Base-by-base conservation (phyloP, 371 early-diverging fungal species). In the Apophysomyces sp. region DNA sequence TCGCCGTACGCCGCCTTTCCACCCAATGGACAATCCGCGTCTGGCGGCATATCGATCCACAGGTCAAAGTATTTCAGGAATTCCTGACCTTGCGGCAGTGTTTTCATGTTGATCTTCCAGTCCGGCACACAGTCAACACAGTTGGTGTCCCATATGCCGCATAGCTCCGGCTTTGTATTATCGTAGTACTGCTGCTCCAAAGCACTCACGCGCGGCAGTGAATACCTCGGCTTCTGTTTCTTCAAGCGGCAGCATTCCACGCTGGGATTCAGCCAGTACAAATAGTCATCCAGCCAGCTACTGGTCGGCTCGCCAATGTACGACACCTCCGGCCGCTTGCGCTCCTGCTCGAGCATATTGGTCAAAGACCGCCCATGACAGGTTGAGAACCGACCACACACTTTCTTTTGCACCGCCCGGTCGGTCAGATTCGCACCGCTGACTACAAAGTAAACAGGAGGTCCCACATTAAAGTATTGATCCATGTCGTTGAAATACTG, bases 391-490 rank as follows among this genome's bases (percentile, higher is more conserved):
- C 87, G 73, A 26, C 87, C 90, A 63, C 92, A 90, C 7, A 90
- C 62, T 36, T 84, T 74, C 44, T 83, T 71, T 52, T 89, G 87
- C 7, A 77, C 82, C 1, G 64, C 44, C 5, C 68, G 66, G n/a
- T 76, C 69, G 0, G 85, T 87, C 7, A 81, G 59, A 55, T 89
- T 83, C 8, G 76, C 78, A 36, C 66, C 79, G 37, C 75, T 74
- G n/a, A 85, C 81, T 0, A 91, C 90, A 77, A 90, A 92, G 55
- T 90, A 92, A 3, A 91, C 89, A 0, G 92, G 92, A 0, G 92
- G 91, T 0, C 92, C 92, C 0, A 87, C 82, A 27, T 82, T 74
- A 60, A 92, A 87, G 57, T 90, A 87, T 2, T 57, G 55, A 37
- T 88, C 88, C 40, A 92, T 64, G 52, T 82, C 84, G 39, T 90